These are phyloP conservation scores for Fusarium nodosum DNA, from an alignment of 2,329 filamentous ascomycete species.

Conservation along the genomic window DNA sequence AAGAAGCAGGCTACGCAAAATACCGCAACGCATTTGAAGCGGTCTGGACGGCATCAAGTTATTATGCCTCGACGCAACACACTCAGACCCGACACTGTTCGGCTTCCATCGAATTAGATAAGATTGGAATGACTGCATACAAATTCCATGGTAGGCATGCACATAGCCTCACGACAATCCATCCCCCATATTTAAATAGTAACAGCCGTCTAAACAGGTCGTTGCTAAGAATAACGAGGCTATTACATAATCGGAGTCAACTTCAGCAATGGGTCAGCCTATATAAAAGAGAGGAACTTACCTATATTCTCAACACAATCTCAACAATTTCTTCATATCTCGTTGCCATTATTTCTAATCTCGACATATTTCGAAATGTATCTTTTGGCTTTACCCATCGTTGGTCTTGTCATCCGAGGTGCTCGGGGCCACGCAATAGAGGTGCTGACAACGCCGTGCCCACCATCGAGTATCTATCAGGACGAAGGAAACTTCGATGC, in stretches of 20 bases:
- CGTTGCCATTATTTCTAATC: accelerated
- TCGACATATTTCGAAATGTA: background rate
- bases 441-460: background rate
- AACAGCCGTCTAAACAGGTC: too few relatives aligned
- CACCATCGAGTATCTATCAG: background rate
- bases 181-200: too few relatives aligned
- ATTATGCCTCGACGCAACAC: background rate
- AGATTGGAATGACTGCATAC: background rate
- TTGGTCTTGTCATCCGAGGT: background rate
- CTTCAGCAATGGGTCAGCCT: too few relatives aligned
- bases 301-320: too few relatives aligned
- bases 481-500: background rate
- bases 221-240: too few relatives aligned
- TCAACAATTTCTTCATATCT: too few relatives aligned
- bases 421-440: background rate
- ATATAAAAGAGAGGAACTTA: background rate
- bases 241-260: too few relatives aligned
- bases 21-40: background rate
- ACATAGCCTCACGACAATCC: too few relatives aligned
- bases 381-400: background rate
- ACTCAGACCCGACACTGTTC: background rate
- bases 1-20: background rate
- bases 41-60: background rate
- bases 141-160: background rate
- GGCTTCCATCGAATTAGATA: background rate